These are phyloP conservation scores for Macrophomina tecta DNA, from an alignment of 2,329 filamentous ascomycete species.

Conservation along the genomic window DNA sequence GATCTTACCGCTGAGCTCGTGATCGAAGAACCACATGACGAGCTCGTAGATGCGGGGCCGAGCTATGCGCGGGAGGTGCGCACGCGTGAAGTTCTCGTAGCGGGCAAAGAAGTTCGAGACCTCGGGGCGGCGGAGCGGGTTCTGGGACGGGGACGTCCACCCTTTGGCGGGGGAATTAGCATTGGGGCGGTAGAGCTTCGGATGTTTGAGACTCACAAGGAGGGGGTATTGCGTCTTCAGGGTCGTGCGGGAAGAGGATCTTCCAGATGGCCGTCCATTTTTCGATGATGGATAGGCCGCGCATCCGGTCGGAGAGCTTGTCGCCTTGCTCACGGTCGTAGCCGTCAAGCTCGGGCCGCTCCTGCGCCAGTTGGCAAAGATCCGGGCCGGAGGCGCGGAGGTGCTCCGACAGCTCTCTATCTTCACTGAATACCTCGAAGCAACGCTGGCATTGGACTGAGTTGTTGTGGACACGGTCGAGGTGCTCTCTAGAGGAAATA, in stretches of 20 bases:
- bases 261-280: neutral
- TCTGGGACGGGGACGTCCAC: neutral
- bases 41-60: neutral
- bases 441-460: neutral
- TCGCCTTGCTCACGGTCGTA: neutral
- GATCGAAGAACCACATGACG: neutral
- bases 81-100: neutral
- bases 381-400: neutral
- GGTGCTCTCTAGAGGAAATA: neutral
- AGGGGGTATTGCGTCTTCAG: neutral
- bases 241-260: neutral
- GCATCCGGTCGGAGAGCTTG: neutral
- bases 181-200: neutral
- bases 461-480: neutral
- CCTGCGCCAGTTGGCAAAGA: neutral
- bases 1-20: neutral
- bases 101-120: neutral
- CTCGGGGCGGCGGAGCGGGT: neutral
- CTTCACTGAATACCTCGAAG: neutral
- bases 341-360: neutral
- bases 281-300: neutral
- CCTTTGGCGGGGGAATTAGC: neutral
- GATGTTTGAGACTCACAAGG: constrained; percentile 1
- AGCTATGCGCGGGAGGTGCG: neutral
- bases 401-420: neutral